Evolutionary conservation across 1,284 basidiomycete genomes (phyloP).

Genomic region (Melampsora americana): DNA sequence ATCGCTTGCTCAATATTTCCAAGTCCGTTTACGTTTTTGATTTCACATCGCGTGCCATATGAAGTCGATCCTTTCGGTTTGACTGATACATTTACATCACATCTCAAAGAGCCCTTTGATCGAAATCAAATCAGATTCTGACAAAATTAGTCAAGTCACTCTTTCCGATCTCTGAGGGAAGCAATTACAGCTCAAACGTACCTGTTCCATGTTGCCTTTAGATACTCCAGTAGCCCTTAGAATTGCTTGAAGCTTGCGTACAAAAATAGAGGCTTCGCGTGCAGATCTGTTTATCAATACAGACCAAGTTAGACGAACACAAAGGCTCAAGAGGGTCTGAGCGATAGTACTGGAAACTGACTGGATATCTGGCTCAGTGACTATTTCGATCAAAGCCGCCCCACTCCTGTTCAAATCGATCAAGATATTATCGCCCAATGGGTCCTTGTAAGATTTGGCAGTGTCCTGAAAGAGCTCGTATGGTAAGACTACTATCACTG

Average conservation of each 20-base stretch:
- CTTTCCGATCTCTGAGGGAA: not conserved
- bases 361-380: slow-evolving; percentile 88
- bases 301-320: slow-evolving; percentile 18
- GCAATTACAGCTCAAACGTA: slow-evolving; percentile 52
- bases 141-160: no score
- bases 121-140: not conserved
- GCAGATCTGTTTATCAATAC: slow-evolving; percentile 62
- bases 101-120: slow-evolving; percentile 80
- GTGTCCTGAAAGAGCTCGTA: slow-evolving; percentile 67
- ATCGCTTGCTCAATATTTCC: slow-evolving; percentile 82
- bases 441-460: slow-evolving; percentile 76
- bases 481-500: not conserved
- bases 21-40: slow-evolving; percentile 95
- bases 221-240: slow-evolving; percentile 79
- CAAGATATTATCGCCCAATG: slow-evolving; percentile 60
- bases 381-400: slow-evolving; percentile 87
- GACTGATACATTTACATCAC: slow-evolving; percentile 93
- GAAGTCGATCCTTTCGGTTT: slow-evolving; percentile 52
- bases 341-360: slow-evolving; percentile 52
- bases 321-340: not conserved
- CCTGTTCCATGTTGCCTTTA: slow-evolving; percentile 97
- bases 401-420: slow-evolving; percentile 92
- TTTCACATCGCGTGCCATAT: slow-evolving; percentile 83
- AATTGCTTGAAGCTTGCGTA: slow-evolving; percentile 75
- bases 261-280: slow-evolving; percentile 86